Evolutionary conservation across 176 grass and related monocot species (phyloP).

Genomic region (Zizania latifolia): DNA sequence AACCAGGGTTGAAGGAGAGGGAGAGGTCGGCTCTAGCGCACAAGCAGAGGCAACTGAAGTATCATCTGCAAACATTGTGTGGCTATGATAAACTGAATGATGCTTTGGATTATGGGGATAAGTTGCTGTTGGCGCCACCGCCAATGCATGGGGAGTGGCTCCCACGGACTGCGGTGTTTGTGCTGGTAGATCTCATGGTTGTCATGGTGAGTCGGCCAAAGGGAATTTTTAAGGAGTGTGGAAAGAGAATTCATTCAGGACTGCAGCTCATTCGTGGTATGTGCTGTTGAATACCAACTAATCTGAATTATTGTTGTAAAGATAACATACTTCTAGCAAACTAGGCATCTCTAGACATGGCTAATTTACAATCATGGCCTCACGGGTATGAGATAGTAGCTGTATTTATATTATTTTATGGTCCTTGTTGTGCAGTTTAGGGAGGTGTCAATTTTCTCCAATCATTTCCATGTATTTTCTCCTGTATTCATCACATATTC

Average conservation of each 20-base stretch:
- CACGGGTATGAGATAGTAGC: background rate
- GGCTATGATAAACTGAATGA: constrained; percentile 52
- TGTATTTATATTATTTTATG: background rate
- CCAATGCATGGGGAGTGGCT: constrained; percentile 97
- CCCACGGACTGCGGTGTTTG: constrained; percentile 70
- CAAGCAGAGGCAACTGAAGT: constrained; percentile 55
- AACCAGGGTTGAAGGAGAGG: constrained; percentile 42
- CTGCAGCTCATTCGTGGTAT: constrained; percentile 74
- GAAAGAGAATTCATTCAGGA: constrained; percentile 86
- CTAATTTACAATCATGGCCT: constrained; percentile 17
- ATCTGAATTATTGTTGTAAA: constrained; percentile 7
- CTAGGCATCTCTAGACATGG: background rate
- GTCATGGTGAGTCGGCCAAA: constrained; percentile 87
- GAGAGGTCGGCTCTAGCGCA: constrained; percentile 50
- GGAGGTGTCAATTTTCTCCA: background rate
- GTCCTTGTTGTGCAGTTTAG: background rate
- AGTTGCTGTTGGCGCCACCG: constrained; percentile 77
- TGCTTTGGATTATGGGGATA: constrained; percentile 75
- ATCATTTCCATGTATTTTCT: background rate
- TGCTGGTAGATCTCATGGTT: constrained; percentile 92
- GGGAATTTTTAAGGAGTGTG: constrained; percentile 90
- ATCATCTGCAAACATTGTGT: constrained; percentile 44
- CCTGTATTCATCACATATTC: background rate
- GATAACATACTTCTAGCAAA: background rate
- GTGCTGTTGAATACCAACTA: background rate